Percentiles rank a stretch among this genome's conserved stretches.
phyloP scores from a whole-genome alignment of 495 filamentous ascomycete species.

The Penicillium paradoxum region DNA sequence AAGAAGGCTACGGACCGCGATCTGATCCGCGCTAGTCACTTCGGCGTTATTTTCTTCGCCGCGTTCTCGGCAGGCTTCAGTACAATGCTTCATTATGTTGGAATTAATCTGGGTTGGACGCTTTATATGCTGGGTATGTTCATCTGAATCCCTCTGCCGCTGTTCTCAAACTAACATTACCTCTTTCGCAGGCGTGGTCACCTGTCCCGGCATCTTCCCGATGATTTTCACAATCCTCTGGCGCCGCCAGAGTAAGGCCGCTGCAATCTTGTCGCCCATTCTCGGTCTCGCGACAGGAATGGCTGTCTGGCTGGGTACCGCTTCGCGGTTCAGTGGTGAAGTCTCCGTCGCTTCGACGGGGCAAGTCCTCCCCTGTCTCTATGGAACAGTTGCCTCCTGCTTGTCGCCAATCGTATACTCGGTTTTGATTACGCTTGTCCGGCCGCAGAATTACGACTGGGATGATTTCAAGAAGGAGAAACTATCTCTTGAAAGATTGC shows the following conservation, averaged over 20 bases:
- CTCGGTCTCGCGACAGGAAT: slow-evolving; percentile 40
- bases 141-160: neutral
- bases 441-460: slow-evolving; percentile 35
- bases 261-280: slow-evolving; percentile 41
- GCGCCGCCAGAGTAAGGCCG: slow-evolving; percentile 39
- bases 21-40: slow-evolving; percentile 36
- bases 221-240: slow-evolving; percentile 49
- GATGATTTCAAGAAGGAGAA: slow-evolving; percentile 33
- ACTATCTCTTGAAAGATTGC: slow-evolving; percentile 28
- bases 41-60: slow-evolving; percentile 43
- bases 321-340: slow-evolving; percentile 36
- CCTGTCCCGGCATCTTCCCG: slow-evolving; percentile 45
- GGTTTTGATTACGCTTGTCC: slow-evolving; percentile 28
- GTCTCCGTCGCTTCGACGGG: slow-evolving; percentile 46
- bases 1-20: slow-evolving; percentile 33
- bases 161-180: neutral
- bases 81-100: slow-evolving; percentile 37
- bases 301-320: slow-evolving; percentile 44
- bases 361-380: slow-evolving; percentile 38
- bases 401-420: slow-evolving; percentile 36
- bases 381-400: slow-evolving; percentile 39
- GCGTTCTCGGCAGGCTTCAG: slow-evolving; percentile 35
- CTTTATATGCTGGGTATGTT: slow-evolving; percentile 36
- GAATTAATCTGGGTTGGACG: slow-evolving; percentile 32
- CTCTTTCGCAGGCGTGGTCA: slow-evolving; percentile 27